Base-by-base conservation (phyloP, 1,284 basidiomycete species). In the Fomitopsis schrenkii region DNA sequence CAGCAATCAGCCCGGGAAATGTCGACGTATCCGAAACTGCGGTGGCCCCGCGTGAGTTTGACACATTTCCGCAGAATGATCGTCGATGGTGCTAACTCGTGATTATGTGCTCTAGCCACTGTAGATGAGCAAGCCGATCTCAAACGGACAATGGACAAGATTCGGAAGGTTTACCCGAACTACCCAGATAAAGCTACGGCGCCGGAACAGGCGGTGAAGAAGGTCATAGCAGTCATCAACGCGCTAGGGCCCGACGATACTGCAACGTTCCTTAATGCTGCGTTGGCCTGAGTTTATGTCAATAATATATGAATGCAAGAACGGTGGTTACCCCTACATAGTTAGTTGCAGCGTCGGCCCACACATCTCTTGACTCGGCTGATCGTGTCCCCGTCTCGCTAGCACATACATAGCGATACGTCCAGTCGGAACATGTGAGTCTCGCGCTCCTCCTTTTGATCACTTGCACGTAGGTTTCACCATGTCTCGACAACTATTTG, bases 1-100 rank as follows among this genome's bases (percentile, higher is more conserved):
- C 77, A 9, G 67, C 74, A 4, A 57, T 79, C 53, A 70, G 70
- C 57, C 77, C 78, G 1, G 78, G 77, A 7, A 30, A 75, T 8
- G 78, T 79, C 14, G 65, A 76, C 58, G 52, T 46, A 1, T 57
- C 41, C 14, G 56, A 6, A 7, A 57, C 56, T 36, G 35, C 30
- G 3, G 5, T 26, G 19, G 28, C 50, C 12, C 50, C 50, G 3
- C 28, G 50, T 53, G 30, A 35, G 50, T 53, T 2, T 30, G 26
- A n/a, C 10, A 22, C 22, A 19, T 17, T 26, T 14, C 5, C 2
- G 22, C 6, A 8, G 22, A 9, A 26, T 28, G 45, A 1, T 26
- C 8, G 26, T 46, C 12, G n/a, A 17, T 3, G n/a, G 1, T 10
- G n/a, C 36, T 38, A 19, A 54, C 19, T 35, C 35, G 30, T 22